Evolutionary conservation across 163 green algal species (phyloP), one percentile per base, ranked within the genome.

Genomic region (Scenedesmus sp.): DNA sequence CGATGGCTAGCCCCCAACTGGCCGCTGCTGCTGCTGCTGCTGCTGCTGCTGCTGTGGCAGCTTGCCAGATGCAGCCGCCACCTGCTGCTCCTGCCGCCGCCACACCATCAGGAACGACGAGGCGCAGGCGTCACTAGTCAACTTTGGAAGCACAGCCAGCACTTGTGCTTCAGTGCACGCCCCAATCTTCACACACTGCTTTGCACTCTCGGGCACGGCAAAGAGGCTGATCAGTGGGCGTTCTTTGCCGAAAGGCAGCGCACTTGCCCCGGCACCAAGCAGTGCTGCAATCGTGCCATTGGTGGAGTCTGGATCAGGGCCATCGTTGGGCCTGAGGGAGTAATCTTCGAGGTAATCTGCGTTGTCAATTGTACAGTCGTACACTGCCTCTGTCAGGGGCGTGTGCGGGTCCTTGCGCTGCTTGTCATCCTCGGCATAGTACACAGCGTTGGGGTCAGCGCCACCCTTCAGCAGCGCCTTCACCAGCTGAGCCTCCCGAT

Each of bases 381-480:
- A 46, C 15, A 55, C 83, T 88, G 83, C 83, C 23, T 52, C 2
- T 2, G 13, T 55, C 23, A 76, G 57, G 13, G 54, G 83, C 10
- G 56, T 88, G 7, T 52, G 12, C 10, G 23, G 54, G 83, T 54
- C 18, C 16, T 64, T 34, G 6, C 56, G 82, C 20, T 34, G 8
- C 15, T 66, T 26, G 56, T 73, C 59, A 74, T 88, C 23, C 0
- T 1, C 1, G 10, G 55, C 20, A 16, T 59, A 88, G 55, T 74
- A 60, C 16, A 88, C 9, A 18, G 59, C 83, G 34, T 84, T 84
- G 26, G 56, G n/a, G 60, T 76, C n/a, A 15, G 83, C 83, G 12
- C 83, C 83, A n/a, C 59, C 83, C 76, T 74, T 88, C 3, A 88
- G 55, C 56, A 88, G 56, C 34, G 26, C 83, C 83, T 88, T 55